Evolutionary conservation across 2,329 filamentous ascomycete genomes (phyloP).

Genomic region (Colletotrichum sp.): DNA sequence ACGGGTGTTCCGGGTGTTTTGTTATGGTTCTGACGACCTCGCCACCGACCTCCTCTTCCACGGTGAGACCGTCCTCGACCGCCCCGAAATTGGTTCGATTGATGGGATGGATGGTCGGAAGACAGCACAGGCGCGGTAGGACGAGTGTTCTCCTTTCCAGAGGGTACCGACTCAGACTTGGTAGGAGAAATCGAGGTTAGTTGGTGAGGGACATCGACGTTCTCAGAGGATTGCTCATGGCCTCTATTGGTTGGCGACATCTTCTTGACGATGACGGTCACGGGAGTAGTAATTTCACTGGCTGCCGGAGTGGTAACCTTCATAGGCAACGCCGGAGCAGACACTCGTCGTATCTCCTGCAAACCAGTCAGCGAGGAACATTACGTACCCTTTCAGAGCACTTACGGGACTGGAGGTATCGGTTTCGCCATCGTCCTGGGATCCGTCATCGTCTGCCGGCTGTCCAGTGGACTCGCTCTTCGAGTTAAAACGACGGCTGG

Average conservation of each 20-base stretch:
- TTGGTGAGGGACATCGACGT: neutral
- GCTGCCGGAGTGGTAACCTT: neutral
- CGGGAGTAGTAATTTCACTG: neutral
- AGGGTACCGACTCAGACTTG: neutral
- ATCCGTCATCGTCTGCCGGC: neutral
- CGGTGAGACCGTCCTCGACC: neutral
- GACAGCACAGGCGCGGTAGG: neutral
- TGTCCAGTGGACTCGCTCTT: constrained; percentile 10
- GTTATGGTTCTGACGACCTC: neutral
- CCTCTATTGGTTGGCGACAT: neutral
- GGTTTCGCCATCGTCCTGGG: neutral
- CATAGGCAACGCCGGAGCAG: neutral
- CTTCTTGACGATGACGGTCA: neutral
- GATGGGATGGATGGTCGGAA: neutral
- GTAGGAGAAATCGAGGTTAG: neutral
- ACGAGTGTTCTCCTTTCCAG: neutral
- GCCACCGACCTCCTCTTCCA: neutral
- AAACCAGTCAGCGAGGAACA: neutral
- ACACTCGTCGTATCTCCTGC: neutral
- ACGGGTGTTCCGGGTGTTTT: neutral
- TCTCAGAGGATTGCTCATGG: neutral
- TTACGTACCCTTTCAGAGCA: neutral
- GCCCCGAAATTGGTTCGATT: neutral
- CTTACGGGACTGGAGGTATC: neutral
- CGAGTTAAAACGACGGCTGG: constrained; percentile 2